These are phyloP conservation scores for Xylariaceae sp. DNA, from an alignment of 2,329 filamentous ascomycete species.

Conservation along the genomic window DNA sequence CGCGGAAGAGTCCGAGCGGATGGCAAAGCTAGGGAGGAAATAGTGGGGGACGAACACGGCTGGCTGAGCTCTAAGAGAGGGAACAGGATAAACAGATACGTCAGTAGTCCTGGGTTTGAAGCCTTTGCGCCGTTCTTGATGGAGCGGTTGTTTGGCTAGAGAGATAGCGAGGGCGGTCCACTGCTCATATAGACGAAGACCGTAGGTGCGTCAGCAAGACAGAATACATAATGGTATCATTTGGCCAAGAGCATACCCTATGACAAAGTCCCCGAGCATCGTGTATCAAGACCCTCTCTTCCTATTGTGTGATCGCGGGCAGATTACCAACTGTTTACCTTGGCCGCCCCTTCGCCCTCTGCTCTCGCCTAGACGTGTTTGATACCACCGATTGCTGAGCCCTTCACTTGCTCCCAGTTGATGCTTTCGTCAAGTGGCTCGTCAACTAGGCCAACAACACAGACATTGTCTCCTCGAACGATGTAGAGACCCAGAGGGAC, in stretches of 20 bases:
- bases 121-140: conserved; percentile 64
- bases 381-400: conserved; percentile 75
- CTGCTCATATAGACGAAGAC: conserved; percentile 9
- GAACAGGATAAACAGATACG: conserved; percentile 75
- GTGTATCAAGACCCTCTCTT: conserved; percentile 6
- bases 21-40: conserved; percentile 44
- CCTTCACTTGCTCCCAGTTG: conserved; percentile 87
- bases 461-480: conserved; percentile 91
- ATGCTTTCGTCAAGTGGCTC: conserved; percentile 86
- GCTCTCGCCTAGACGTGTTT: conserved; percentile 59
- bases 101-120: conserved; percentile 63
- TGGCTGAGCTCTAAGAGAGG: conserved; percentile 74
- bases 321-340: no score
- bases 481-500: conserved; percentile 85
- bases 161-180: neutral
- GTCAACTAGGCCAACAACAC: conserved; percentile 83
- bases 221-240: conserved; percentile 30
- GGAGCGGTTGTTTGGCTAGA: conserved; percentile 57
- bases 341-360: neutral
- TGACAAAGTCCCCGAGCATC: conserved; percentile 6
- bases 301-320: conserved; percentile 16
- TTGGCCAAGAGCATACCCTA: conserved; percentile 32
- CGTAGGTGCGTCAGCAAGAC: conserved; percentile 26
- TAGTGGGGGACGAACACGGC: conserved; percentile 65
- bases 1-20: conserved; percentile 55